Conservation (phyloP, 768 basidiomycete genomes). For the Coprinellus micaceus region DNA sequence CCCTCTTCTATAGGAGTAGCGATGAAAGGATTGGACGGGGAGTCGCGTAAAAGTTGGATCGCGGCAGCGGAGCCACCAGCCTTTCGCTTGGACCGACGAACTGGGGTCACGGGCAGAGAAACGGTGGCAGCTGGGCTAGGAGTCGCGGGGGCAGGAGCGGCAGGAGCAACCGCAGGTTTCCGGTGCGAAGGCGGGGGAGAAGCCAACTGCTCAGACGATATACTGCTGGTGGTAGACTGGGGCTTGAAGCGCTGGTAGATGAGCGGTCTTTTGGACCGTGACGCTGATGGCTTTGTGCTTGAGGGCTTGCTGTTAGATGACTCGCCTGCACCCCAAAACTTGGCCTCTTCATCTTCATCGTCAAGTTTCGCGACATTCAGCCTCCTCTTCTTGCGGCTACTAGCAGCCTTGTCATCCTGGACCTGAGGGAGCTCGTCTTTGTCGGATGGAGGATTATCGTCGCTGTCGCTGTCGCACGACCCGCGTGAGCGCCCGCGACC, state of each 20-base stretch:
- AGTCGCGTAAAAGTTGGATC: constrained; percentile 38
- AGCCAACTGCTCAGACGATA: constrained; percentile 36
- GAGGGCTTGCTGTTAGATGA: constrained; percentile 11
- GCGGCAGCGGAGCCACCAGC: constrained; percentile 20
- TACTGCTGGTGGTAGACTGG: constrained; percentile 14
- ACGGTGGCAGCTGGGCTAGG: constrained; percentile 8
- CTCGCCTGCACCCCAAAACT: constrained; percentile 36
- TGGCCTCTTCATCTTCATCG: constrained; percentile 47
- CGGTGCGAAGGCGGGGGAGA: constrained; percentile 69
- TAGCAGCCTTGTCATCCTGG: too few relatives aligned
- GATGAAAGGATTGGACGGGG: constrained; percentile 72
- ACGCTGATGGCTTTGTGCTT: constrained; percentile 7
- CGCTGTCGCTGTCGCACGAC: constrained; percentile 45
- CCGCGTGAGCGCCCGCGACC: constrained; percentile 40
- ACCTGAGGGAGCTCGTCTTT: constrained; percentile 6
- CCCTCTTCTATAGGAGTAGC: constrained; percentile 35
- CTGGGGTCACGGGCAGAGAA: constrained; percentile 30
- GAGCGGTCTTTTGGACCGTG: constrained; percentile 22
- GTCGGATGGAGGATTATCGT: constrained; percentile 33
- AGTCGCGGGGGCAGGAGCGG: constrained; percentile 2
- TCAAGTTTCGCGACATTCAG: constrained; percentile 22
- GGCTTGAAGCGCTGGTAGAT: constrained; percentile 33
- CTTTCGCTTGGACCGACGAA: constrained; percentile 36
- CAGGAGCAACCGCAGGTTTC: constrained; percentile 19
- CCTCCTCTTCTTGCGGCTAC: constrained; percentile 42